These are phyloP conservation scores for Elongisporangium anandrum DNA, from an alignment of 352 stramenopile genomes.

Conservation along the genomic window DNA sequence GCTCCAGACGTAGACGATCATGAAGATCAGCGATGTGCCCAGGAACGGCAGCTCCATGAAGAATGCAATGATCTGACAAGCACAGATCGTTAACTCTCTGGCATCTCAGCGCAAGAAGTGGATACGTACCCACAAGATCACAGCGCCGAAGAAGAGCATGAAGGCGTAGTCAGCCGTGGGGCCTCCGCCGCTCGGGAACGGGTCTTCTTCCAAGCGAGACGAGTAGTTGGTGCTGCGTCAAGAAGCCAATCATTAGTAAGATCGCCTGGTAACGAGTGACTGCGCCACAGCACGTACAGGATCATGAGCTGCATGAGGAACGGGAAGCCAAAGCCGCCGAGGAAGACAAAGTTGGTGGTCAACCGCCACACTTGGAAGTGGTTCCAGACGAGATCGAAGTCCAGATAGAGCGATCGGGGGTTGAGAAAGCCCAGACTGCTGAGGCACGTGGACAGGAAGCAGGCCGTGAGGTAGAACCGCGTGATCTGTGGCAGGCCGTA, in stretches of 20 bases:
- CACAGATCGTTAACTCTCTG: not conserved
- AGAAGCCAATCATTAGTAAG: slow-evolving; percentile 1
- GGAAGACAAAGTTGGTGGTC: slow-evolving; percentile 86
- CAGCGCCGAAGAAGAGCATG: slow-evolving; percentile 85
- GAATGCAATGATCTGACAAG: slow-evolving; percentile 63
- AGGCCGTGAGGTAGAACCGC: slow-evolving; percentile 81
- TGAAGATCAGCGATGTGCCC: slow-evolving; percentile 84
- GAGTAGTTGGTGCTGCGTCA: slow-evolving; percentile 73
- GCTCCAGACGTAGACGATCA: slow-evolving; percentile 91
- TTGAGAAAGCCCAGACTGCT: slow-evolving; percentile 79
- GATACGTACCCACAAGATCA: slow-evolving; percentile 61
- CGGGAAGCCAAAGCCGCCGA: slow-evolving; percentile 84
- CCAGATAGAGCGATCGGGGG: slow-evolving; percentile 77
- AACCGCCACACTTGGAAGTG: slow-evolving; percentile 88
- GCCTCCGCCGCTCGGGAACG: slow-evolving; percentile 74
- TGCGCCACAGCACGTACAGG: slow-evolving; percentile 38
- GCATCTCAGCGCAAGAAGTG: not conserved
- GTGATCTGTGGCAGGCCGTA: slow-evolving; percentile 82
- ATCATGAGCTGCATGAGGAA: slow-evolving; percentile 92
- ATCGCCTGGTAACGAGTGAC: not conserved
- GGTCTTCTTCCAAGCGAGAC: slow-evolving; percentile 76
- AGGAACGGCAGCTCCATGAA: slow-evolving; percentile 85
- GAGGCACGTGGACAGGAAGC: slow-evolving; percentile 77
- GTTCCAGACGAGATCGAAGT: slow-evolving; percentile 83
- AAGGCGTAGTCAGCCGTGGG: slow-evolving; percentile 87